Base-by-base conservation (phyloP, 768 basidiomycete species). In the Russula sp. region DNA sequence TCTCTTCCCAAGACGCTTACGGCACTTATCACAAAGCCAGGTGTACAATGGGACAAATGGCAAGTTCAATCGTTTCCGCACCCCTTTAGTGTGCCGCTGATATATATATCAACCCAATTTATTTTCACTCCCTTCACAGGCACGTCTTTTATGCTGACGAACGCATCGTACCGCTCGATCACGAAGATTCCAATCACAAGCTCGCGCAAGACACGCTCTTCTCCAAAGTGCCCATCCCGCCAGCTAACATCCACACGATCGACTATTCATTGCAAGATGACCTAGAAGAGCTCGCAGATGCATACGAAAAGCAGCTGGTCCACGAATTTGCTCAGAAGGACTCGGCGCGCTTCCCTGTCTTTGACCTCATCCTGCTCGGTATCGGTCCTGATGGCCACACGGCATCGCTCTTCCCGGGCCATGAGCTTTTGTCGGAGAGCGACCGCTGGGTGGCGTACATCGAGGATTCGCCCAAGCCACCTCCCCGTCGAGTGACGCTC, bases 301-400 rank as follows among this genome's bases (percentile, higher is more conserved):
- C 83, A 2, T 92, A 94, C 73, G 90, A 92, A 75, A 83, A 86
- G 71, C 79, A 84, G 73, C 89, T 99, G 73, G 93, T 98, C 72
- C 81, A 75, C 64, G 89, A 90, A 73, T 99, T 99, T 72, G 97
- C 95, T 0, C 86, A 89, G 73, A 91, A 87, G 73, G 93, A 98
- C 74, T 81, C 94, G 5, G 96, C 96, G 20, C 88, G 95, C 65
- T 98, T 98, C 83, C 97, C 97, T 67, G 81, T 97, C 57, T 98
- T 99, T 75, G 97, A 99, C 74, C 85, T 99, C 73, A 90, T 98
- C 77, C 85, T 99, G 50, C 88, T 99, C 57, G 97, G 97, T 55
- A 87, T 95, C 83, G 97, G 97, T 34, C 92, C 91, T 6, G 97
- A 98, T 74, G 96, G 96, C n/a, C 97, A 99, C 80, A 98, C 96